These are phyloP conservation scores for Aurantiochytrium sp. DNA, from an alignment of 108 stramenopile species.

Conservation along the genomic window DNA sequence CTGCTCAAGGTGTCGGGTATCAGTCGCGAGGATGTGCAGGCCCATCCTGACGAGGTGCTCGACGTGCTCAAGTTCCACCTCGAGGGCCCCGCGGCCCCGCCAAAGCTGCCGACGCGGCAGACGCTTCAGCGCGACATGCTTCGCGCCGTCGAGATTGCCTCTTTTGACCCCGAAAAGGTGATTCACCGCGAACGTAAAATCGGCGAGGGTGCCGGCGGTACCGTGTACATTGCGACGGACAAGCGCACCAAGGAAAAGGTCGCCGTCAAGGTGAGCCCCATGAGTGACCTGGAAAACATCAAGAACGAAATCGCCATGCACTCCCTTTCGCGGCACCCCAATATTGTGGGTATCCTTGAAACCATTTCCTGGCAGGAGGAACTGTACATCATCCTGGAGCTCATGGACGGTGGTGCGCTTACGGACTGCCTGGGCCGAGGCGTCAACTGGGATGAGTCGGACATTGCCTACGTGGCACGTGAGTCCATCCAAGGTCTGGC, in stretches of 20 bases:
- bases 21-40: slow-evolving; percentile 50
- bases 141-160: slow-evolving; percentile 35
- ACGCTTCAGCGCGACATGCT: slow-evolving; percentile 12
- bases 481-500: not conserved
- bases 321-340: slow-evolving; percentile 43
- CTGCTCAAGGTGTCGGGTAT: slow-evolving; percentile 56
- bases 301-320: slow-evolving; percentile 66
- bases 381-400: not conserved
- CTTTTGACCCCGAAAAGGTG: slow-evolving; percentile 40
- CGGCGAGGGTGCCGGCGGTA: slow-evolving; percentile 55
- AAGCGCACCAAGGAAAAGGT: slow-evolving; percentile 27
- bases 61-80: slow-evolving; percentile 58
- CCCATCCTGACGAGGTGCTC: slow-evolving; percentile 55
- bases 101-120: slow-evolving; percentile 18
- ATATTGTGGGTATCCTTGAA: slow-evolving; percentile 44
- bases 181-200: slow-evolving; percentile 43
- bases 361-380: not conserved
- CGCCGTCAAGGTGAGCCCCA: slow-evolving; percentile 54
- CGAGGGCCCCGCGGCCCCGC: slow-evolving; percentile 39
- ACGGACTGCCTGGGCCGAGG: slow-evolving; percentile 41
- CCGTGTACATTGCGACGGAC: slow-evolving; percentile 45
- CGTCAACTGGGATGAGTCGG: not conserved
- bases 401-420: slow-evolving; percentile 11
- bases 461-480: not conserved
- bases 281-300: slow-evolving; percentile 47